Conservation (phyloP, 2,329 filamentous ascomycete genomes). For the Aspergillus awamori region DNA sequence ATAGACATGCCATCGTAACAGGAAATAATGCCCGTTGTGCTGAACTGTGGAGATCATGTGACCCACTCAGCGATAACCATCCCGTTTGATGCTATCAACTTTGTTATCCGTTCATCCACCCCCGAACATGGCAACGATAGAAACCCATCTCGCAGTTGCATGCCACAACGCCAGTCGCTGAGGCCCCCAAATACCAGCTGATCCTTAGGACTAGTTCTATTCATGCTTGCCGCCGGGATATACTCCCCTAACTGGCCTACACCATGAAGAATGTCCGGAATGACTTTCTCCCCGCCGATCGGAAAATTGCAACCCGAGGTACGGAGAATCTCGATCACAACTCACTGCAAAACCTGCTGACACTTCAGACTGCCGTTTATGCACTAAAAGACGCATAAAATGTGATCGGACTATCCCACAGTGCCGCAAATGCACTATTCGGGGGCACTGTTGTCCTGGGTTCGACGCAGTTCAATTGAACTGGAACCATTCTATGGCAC, state of each 20-base stretch:
- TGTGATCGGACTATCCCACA: slow-evolving; percentile 40
- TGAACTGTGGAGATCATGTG: too few species aligned
- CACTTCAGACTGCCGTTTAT: slow-evolving; percentile 37
- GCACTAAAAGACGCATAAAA: slow-evolving; percentile 39
- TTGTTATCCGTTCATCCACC: too few species aligned
- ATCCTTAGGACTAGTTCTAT: background rate
- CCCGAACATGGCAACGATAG: too few species aligned
- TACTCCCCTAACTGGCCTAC: background rate
- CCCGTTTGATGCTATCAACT: too few species aligned
- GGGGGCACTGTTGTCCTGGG: slow-evolving; percentile 37
- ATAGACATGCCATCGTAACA: too few species aligned
- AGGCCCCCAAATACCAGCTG: too few species aligned
- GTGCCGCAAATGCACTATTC: slow-evolving; percentile 41
- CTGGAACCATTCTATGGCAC: slow-evolving; percentile 37
- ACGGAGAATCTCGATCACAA: background rate
- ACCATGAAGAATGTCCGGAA: slow-evolving; percentile 19
- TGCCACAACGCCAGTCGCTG: too few species aligned
- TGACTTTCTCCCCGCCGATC: slow-evolving; percentile 16
- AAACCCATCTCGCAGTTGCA: too few species aligned
- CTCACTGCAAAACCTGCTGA: slow-evolving; percentile 7
- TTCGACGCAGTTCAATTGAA: slow-evolving; percentile 35
- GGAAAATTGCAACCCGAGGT: slow-evolving; percentile 20
- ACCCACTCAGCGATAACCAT: too few species aligned
- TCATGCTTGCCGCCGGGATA: background rate
- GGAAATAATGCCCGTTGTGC: too few species aligned